Conservation (phyloP, 129 eudicot genomes). For the Dittrichia graveolens region DNA sequence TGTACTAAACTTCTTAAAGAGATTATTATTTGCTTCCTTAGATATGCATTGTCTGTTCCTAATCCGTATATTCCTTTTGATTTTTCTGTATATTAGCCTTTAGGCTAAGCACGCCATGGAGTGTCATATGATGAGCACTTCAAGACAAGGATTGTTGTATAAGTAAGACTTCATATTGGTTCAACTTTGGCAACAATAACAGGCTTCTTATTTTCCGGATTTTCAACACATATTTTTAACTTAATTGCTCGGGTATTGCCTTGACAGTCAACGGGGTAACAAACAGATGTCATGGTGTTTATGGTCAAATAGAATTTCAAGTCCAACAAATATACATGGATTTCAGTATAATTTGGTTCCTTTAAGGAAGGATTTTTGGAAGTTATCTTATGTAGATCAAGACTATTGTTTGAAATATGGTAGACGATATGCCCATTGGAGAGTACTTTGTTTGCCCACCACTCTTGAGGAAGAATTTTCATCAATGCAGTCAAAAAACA, state of each 20-base stretch:
- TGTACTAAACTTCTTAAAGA: neutral
- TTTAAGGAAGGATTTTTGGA: conserved; percentile 33
- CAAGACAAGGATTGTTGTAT: conserved; percentile 34
- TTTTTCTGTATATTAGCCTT: conserved; percentile 26
- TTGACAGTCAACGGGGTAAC: conserved; percentile 30
- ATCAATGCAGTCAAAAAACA: conserved; percentile 40
- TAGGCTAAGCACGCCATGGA: conserved; percentile 43
- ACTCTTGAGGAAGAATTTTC: conserved; percentile 54
- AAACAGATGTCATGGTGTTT: conserved; percentile 35
- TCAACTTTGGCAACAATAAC: neutral
- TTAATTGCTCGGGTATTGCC: neutral
- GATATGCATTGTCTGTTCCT: neutral
- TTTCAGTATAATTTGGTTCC: conserved; percentile 28
- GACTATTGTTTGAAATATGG: conserved; percentile 28
- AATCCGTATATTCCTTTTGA: neutral
- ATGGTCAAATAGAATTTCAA: conserved; percentile 36
- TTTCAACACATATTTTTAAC: conserved; percentile 4
- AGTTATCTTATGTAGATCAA: conserved; percentile 25
- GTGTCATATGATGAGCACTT: conserved; percentile 46
- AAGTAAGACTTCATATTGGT: conserved; percentile 35
- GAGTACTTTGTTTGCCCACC: conserved; percentile 49
- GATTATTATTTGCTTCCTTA: neutral
- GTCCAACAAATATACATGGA: conserved; percentile 18
- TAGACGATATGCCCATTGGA: conserved; percentile 32
- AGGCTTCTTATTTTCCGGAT: conserved; percentile 5